Percentiles rank a stretch among this genome's conserved stretches.
Conservation (phyloP, 768 basidiomycete genomes). For the Basidioascus undulatus region DNA sequence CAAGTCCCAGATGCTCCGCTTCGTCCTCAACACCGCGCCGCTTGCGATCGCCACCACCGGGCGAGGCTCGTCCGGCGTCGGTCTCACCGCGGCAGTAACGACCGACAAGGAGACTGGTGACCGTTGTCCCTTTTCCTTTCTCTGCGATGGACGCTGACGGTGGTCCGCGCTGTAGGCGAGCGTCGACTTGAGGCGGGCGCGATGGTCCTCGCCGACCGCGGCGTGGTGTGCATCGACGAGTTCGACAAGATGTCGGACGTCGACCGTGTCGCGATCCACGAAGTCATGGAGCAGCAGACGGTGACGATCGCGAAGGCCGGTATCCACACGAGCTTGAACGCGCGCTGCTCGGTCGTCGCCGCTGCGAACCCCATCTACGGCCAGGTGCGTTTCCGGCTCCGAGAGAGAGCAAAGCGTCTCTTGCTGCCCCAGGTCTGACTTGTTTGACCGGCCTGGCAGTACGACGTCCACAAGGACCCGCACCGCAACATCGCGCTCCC, state of each 20-base stretch:
- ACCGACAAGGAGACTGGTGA: slow-evolving; percentile 85
- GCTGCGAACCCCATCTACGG: slow-evolving; percentile 98
- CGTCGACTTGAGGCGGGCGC: slow-evolving; percentile 91
- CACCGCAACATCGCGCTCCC: slow-evolving; percentile 96
- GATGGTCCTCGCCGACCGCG: slow-evolving; percentile 97
- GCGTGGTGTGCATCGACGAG: slow-evolving; percentile 97
- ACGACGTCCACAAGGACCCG: slow-evolving; percentile 97
- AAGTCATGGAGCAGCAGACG: slow-evolving; percentile 99
- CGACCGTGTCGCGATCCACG: slow-evolving; percentile 95
- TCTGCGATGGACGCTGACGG: not conserved
- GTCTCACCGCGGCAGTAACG: slow-evolving; percentile 94
- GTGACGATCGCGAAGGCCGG: slow-evolving; percentile 98
- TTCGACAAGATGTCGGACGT: slow-evolving; percentile 99
- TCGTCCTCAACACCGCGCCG: slow-evolving; percentile 85
- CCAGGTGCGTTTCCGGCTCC: slow-evolving; percentile 51
- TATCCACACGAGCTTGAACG: slow-evolving; percentile 93
- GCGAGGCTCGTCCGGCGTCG: slow-evolving; percentile 91
- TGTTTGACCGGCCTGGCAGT: slow-evolving; percentile 26
- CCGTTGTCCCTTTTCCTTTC: not conserved
- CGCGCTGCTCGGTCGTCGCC: slow-evolving; percentile 88
- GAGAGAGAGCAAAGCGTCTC: not conserved
- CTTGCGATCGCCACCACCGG: slow-evolving; percentile 96
- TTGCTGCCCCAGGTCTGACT: not conserved
- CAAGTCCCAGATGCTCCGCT: slow-evolving; percentile 84
- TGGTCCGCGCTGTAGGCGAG: slow-evolving; percentile 25